Evolutionary conservation across 176 grass and related monocot genomes (phyloP), one percentile per base, ranked within the genome.

Genomic region (Alloteropsis semialata): DNA sequence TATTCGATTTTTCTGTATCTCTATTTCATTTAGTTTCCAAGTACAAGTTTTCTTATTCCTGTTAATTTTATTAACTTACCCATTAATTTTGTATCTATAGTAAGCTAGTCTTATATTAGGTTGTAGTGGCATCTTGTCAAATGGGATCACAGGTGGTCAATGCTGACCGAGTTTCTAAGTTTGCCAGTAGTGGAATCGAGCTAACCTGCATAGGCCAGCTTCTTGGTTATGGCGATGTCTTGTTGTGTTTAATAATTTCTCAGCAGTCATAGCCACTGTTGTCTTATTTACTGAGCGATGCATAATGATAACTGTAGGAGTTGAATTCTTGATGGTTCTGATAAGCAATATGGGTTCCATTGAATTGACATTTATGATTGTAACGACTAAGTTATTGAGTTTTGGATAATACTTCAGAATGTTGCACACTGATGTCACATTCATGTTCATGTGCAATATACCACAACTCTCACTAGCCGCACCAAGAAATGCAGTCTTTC

Each of bases 181-280:
- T 25, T 60, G 46, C 42, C 14, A 50, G 29, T 48, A 21, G 30
- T 62, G 56, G 69, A 74, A 74, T 63, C 59, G 57, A 74, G 43
- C 60, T 51, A 59, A 14, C 58, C 43, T 59, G 12, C 24, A 17
- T 44, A 43, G 39, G 24, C 0, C 24, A 70, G 41, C 38, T 14
- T 70, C 67, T 70, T 45, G 19, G 56, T 21, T 74, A 49, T 64
- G 30, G 14, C 18, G 15, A 32, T 41, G 11, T 61, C 13, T 53
- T 46, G 41, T 38, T 36, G 25, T 22, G 27, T 63, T 62, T 82
- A 73, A 19, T 46, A 60, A 60, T 32, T 45, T 82, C 67, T 82
- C 67, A 71, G 25, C 49, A 38, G 42, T 32, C 58, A 18, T 45
- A 48, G 18, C 60, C 76, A 37, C 2, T 79, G 60, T 41, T 18